Evolutionary conservation across 768 basidiomycete genomes (phyloP), one percentile per base, ranked within the genome.

Genomic region (Kwoniella heveanensis): DNA sequence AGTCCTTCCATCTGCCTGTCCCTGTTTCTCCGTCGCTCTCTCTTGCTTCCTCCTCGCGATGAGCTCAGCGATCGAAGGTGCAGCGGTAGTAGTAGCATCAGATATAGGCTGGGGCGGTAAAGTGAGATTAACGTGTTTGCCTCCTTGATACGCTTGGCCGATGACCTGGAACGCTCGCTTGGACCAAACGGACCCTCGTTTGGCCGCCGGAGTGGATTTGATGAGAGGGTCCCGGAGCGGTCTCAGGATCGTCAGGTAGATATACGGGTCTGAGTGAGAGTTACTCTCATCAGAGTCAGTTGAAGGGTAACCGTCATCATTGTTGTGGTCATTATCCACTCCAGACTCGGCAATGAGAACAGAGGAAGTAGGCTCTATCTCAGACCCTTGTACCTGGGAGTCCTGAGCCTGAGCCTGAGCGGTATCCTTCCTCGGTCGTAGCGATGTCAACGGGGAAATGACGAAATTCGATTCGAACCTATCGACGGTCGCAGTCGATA

Each of bases 401-500:
- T n/a, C n/a, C n/a, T n/a, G n/a, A n/a, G n/a, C n/a, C n/a, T n/a
- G n/a, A n/a, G n/a, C n/a, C n/a, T n/a, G n/a, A n/a, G n/a, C n/a
- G n/a, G n/a, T n/a, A n/a, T n/a, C n/a, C n/a, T n/a, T n/a, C n/a
- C n/a, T n/a, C n/a, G n/a, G n/a, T 85, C 83, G 77, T 94, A 93
- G 19, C 81, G 76, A 7, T 88, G 86, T 78, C 94, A 92, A 67
- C 94, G 83, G 62, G 12, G 86, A 83, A 62, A 96, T 90, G 62
- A 86, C 83, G 77, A 97, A 95, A 13, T 82, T 77, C 4, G 90
- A 86, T 79, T 98, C 95, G 67, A 98, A 82, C 13, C 95, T 85
- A 79, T 92, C 90, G 47, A 90, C 90, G 65, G 92, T 90, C 57
- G 89, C 83, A 0, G 90, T 88, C 9, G 89, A 86, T 25, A 93